These are phyloP conservation scores for Umbelopsis sp. DNA, from an alignment of 371 early-diverging fungal genomes.

Conservation along the genomic window DNA sequence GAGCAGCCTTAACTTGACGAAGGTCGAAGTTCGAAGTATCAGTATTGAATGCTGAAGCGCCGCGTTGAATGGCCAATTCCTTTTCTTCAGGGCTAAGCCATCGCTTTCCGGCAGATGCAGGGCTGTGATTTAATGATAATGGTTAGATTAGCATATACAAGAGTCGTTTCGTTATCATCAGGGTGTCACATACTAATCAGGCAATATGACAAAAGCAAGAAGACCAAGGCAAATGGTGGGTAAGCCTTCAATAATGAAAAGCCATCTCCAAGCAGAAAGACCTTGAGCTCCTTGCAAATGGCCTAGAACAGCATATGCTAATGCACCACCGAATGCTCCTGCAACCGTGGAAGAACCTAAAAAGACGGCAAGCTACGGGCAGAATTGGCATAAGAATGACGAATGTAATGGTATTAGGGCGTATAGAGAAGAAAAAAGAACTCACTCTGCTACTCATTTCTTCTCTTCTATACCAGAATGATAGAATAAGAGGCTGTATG, in stretches of 20 bases:
- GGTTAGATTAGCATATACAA: too few species aligned
- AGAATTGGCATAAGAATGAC: not conserved
- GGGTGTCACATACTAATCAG: slow-evolving; percentile 22
- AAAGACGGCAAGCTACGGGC: slow-evolving; percentile 19
- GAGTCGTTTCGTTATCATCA: too few species aligned
- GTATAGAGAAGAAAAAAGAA: not conserved
- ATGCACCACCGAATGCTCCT: slow-evolving; percentile 32
- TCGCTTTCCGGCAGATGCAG: slow-evolving; percentile 14
- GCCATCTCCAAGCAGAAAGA: slow-evolving; percentile 31
- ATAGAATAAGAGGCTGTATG: slow-evolving; percentile 8
- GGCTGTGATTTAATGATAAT: not conserved
- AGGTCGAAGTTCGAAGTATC: slow-evolving; percentile 12
- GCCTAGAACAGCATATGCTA: slow-evolving; percentile 24
- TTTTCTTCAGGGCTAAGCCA: slow-evolving; percentile 25
- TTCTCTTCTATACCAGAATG: slow-evolving; percentile 25
- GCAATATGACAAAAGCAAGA: slow-evolving; percentile 23
- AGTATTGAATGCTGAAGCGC: not conserved
- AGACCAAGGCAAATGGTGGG: slow-evolving; percentile 45
- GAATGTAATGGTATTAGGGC: not conserved
- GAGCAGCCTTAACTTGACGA: slow-evolving; percentile 21
- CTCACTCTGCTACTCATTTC: slow-evolving; percentile 22
- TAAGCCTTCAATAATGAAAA: slow-evolving; percentile 50
- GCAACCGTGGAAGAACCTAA: slow-evolving; percentile 30
- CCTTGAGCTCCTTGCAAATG: slow-evolving; percentile 22
- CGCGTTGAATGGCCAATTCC: slow-evolving; percentile 22